Percentiles rank a stretch among this genome's conserved stretches.
Conservation (phyloP, 169 alveolate genomes). For the Cryptosporidium sp. region DNA sequence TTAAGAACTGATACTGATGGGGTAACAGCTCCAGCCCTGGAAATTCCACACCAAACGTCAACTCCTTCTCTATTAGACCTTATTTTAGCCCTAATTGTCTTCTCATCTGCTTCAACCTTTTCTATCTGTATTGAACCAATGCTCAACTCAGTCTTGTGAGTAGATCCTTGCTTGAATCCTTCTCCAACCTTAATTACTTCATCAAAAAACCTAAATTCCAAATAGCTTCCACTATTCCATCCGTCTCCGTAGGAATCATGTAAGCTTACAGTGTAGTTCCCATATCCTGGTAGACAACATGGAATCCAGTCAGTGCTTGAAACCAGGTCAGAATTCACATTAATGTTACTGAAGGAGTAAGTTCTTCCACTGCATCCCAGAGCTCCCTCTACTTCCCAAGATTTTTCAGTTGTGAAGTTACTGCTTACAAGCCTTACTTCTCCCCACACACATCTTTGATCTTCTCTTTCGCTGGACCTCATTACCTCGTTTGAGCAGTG, state of each 20-base stretch:
- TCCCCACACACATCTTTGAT: constrained; percentile 78
- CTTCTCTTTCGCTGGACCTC: constrained; percentile 60
- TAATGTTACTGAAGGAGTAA: constrained; percentile 74
- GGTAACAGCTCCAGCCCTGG: constrained; percentile 75
- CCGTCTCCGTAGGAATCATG: constrained; percentile 81
- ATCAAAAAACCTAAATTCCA: constrained; percentile 81
- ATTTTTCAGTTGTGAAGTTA: constrained; percentile 77
- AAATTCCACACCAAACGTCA: constrained; percentile 81
- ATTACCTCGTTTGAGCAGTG: constrained; percentile 73
- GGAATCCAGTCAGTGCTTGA: constrained; percentile 79
- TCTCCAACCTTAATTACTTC: constrained; percentile 76
- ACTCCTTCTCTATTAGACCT: constrained; percentile 70
- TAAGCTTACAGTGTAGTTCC: constrained; percentile 79
- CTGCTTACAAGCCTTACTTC: constrained; percentile 81
- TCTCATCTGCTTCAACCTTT: constrained; percentile 69
- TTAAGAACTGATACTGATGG: constrained; percentile 77
- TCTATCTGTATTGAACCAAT: constrained; percentile 74
- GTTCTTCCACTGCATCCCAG: constrained; percentile 81
- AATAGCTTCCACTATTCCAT: constrained; percentile 77
- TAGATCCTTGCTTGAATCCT: constrained; percentile 72
- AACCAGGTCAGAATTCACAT: constrained; percentile 20
- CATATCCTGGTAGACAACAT: constrained; percentile 81
- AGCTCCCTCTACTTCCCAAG: constrained; percentile 83
- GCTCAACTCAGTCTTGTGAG: constrained; percentile 50
- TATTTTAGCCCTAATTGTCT: constrained; percentile 63